These are phyloP conservation scores for Rubia yunnanensis DNA, from an alignment of 257 asterid genomes.

Conservation along the genomic window DNA sequence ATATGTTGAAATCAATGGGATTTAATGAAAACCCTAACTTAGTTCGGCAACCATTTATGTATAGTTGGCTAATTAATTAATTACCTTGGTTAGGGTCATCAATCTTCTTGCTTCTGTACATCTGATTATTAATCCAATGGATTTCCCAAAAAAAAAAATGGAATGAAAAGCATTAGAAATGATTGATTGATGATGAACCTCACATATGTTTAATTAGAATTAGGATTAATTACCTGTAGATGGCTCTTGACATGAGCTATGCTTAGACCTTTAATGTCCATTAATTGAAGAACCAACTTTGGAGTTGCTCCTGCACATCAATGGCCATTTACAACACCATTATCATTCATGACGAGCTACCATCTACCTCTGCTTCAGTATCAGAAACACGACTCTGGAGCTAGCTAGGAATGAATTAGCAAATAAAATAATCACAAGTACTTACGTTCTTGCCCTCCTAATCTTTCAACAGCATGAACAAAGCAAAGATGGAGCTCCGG, in stretches of 20 bases:
- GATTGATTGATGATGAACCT: background rate
- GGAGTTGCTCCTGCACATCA: conserved; percentile 77
- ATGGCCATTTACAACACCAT: background rate
- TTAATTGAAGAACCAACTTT: conserved; percentile 82
- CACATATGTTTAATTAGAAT: background rate
- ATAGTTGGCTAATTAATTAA: background rate
- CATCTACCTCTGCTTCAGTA: background rate
- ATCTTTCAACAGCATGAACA: conserved; percentile 69
- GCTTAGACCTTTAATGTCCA: conserved; percentile 89
- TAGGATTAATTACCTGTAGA: conserved; percentile 54
- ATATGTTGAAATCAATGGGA: background rate
- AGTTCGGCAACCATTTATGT: background rate
- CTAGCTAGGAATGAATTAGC: background rate
- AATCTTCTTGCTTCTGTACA: conserved; percentile 92
- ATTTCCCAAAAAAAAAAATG: conserved; percentile 1
- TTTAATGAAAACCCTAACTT: background rate
- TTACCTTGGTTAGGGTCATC: conserved; percentile 95
- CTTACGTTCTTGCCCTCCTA: conserved; percentile 93
- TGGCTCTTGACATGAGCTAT: conserved; percentile 99
- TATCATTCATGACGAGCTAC: background rate
- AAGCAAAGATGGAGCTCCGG: conserved; percentile 88
- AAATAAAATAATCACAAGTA: conserved; percentile 5
- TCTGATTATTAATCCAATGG: conserved; percentile 30
- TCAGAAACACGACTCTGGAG: background rate
- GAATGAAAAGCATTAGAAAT: background rate